Evolutionary conservation across 2,329 filamentous ascomycete genomes (phyloP), one percentile per base, ranked within the genome.

Genomic region (Cytospora leucostoma): DNA sequence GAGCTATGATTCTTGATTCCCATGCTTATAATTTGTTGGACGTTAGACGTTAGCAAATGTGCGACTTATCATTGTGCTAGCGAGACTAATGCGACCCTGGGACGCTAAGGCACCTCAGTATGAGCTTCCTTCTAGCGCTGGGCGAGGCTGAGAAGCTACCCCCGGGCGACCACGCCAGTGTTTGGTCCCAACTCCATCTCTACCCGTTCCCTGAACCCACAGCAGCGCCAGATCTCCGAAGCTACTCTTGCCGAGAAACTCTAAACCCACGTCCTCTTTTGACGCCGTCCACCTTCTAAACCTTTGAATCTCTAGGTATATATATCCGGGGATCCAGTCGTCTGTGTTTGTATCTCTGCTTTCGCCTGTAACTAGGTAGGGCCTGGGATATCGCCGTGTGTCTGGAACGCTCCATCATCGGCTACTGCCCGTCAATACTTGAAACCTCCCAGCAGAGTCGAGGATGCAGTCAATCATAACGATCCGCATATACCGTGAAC

Each of bases 201-300:
- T 64, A 51, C 59, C 53, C 56, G 64, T 63, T 52, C 53, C 55
- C 54, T 52, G 38, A 63, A 64, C 59, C 57, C 61, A 61, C 61
- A 61, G 60, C 40, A 59, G 40, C 61, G 64, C 63, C 61, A 66
- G 64, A 66, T 66, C 64, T 66, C 63, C 64, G 37, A 61, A 64
- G 59, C 64, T 66, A 66, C 51, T 49, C 64, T 64, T 66, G 58
- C 64, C 64, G 64, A 66, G 61, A 66, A 66, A 66, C 64, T 66
- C 33, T 66, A 66, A 66, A 60, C 59, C 59, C 59, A 64, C 61
- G 51, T 62, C 49, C 59, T 60, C 51, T 32, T 21, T 53, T 10
- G 21, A 51, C 11, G 27, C 35, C 56, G 34, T 12, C 58, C 51
- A 27, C 51, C 44, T 19, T 3, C 53, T 44, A 17, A 15, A 40